phyloP scores from a whole-genome alignment of 1,139 yeast genomes.

The Nakaseomyces delphensis region DNA sequence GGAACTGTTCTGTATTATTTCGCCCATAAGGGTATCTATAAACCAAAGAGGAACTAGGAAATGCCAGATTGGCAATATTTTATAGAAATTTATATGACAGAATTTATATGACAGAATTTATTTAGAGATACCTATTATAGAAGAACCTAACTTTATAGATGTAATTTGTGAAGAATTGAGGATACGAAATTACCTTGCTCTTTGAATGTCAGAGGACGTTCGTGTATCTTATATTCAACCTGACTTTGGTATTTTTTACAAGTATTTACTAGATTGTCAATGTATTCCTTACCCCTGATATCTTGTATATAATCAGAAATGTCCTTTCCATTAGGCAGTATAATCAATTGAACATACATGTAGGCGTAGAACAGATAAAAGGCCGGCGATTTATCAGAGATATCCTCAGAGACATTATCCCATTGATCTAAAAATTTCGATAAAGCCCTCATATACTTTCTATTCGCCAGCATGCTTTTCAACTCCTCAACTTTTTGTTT shows the following conservation, averaged over 20 bases:
- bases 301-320: constrained; percentile 15
- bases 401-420: constrained; percentile 15
- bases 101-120: not conserved
- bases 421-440: constrained; percentile 16
- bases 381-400: not conserved
- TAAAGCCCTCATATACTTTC: constrained; percentile 17
- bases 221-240: not conserved
- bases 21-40: constrained; percentile 53
- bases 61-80: too few species aligned
- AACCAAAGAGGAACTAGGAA: constrained; percentile 42
- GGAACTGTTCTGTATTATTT: constrained; percentile 62
- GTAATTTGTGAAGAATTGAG: constrained; percentile 12
- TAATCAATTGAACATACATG: constrained; percentile 20
- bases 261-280: constrained; percentile 7
- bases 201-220: constrained; percentile 15
- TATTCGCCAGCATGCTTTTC: constrained; percentile 48
- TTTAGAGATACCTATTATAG: not conserved
- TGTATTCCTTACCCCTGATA: constrained; percentile 11
- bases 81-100: too few species aligned
- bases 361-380: constrained; percentile 20
- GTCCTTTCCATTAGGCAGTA: constrained; percentile 11
- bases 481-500: constrained; percentile 25
- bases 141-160: not conserved
- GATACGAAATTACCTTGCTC: constrained; percentile 23
- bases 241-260: constrained; percentile 6